Percentiles rank a stretch among this genome's conserved stretches.
These are phyloP conservation scores for Phaeosphaeria sp. DNA, from an alignment of 2,329 filamentous ascomycete genomes.

Conservation along the genomic window DNA sequence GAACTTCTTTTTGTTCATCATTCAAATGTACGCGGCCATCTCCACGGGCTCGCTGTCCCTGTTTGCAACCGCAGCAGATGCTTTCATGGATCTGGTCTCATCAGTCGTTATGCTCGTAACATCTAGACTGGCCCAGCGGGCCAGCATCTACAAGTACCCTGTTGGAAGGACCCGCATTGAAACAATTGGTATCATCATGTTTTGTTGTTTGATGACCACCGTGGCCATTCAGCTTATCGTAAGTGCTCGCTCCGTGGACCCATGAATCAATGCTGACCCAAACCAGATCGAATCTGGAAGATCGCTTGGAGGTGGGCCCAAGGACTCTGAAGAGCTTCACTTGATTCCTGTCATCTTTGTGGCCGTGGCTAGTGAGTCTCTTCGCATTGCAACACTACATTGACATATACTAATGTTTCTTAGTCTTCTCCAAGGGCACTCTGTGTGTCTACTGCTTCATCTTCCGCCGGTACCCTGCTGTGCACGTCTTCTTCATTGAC, in stretches of 20 bases:
- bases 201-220: conserved; percentile 71
- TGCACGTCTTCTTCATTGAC: conserved; percentile 65
- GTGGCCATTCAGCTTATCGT: conserved; percentile 69
- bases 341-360: conserved; percentile 64
- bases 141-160: conserved; percentile 68
- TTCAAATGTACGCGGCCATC: conserved; percentile 65
- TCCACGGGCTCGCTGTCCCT: conserved; percentile 67
- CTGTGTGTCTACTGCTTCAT: conserved; percentile 64
- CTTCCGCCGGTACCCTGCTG: conserved; percentile 61
- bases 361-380: conserved; percentile 58
- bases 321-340: conserved; percentile 55
- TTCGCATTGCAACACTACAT: background rate
- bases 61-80: conserved; percentile 71
- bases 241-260: conserved; percentile 29
- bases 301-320: conserved; percentile 54
- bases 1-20: conserved; percentile 60
- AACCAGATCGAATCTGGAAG: conserved; percentile 62
- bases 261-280: background rate
- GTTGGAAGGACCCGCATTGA: conserved; percentile 69
- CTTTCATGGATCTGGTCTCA: conserved; percentile 70
- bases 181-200: conserved; percentile 70
- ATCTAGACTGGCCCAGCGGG: conserved; percentile 64
- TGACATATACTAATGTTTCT: conserved; percentile 8
- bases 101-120: conserved; percentile 69
- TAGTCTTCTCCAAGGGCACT: conserved; percentile 59